phyloP scores from a whole-genome alignment of 345 rosid genomes.

The Turritis glabra region DNA sequence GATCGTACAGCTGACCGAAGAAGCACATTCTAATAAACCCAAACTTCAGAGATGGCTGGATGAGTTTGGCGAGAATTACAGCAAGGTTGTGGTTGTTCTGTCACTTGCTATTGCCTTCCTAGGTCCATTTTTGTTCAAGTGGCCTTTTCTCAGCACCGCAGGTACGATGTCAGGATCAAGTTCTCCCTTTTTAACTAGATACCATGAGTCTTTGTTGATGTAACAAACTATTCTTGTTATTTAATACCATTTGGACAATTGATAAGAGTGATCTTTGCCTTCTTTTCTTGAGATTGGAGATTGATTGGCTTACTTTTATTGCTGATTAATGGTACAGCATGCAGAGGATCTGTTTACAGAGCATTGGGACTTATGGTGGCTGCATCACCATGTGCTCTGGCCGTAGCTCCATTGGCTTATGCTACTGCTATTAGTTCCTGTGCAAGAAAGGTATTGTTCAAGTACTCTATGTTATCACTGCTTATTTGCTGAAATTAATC shows the following conservation, averaged over 20 bases:
- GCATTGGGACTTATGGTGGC: conserved; percentile 97
- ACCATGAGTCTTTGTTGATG: not conserved
- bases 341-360: conserved; percentile 94
- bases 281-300: not conserved
- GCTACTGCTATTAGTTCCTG: conserved; percentile 96
- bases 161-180: conserved; percentile 51
- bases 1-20: conserved; percentile 93
- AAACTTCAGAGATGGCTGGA: conserved; percentile 97
- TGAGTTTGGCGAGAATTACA: conserved; percentile 91
- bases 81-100: conserved; percentile 85
- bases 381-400: conserved; percentile 97
- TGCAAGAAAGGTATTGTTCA: conserved; percentile 73
- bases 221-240: conserved; percentile 9
- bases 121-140: conserved; percentile 89
- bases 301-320: conserved; percentile 9
- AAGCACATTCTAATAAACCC: conserved; percentile 86
- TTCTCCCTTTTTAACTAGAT: not conserved
- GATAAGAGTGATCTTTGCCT: not conserved
- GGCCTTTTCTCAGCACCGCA: conserved; percentile 86
- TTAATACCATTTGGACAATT: not conserved
- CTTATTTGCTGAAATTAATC: conserved; percentile 1
- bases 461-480: not conserved
- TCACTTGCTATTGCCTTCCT: conserved; percentile 74
- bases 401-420: conserved; percentile 98
- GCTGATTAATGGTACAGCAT: conserved; percentile 48